A percentile compares a stretch with the other conserved stretches of the same genome.
Conservation (phyloP, 768 basidiomycete species). For the Suillus variegatus region DNA sequence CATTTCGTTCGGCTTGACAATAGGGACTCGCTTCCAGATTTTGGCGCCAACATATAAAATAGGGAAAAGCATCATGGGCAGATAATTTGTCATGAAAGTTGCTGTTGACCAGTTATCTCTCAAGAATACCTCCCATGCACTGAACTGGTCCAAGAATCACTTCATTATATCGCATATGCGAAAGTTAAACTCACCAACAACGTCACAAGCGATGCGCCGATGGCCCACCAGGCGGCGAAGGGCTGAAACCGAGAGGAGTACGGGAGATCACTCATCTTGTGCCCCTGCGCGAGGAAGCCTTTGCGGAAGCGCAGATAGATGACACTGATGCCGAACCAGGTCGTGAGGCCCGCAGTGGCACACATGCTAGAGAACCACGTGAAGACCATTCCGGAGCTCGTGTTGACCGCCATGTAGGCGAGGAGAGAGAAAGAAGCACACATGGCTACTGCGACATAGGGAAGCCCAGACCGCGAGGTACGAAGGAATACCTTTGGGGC, state of each 20-base stretch:
- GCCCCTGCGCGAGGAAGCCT: conserved; percentile 51
- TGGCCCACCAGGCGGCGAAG: conserved; percentile 39
- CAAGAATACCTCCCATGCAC: conserved; percentile 44
- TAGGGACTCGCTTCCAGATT: conserved; percentile 12
- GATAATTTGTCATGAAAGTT: conserved; percentile 44
- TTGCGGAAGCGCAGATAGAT: conserved; percentile 49
- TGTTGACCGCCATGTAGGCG: conserved; percentile 41
- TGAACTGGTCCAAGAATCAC: conserved; percentile 28
- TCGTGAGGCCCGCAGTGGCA: conserved; percentile 41
- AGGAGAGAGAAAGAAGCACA: conserved; percentile 36
- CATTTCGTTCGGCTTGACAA: conserved; percentile 21
- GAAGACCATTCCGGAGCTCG: conserved; percentile 40
- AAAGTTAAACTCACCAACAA: conserved; percentile 35
- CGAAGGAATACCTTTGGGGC: conserved; percentile 54
- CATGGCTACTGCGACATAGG: conserved; percentile 39
- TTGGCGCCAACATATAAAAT: conserved; percentile 40
- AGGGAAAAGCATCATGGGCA: conserved; percentile 47
- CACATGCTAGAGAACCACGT: conserved; percentile 40
- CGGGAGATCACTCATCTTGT: conserved; percentile 48
- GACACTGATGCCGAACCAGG: conserved; percentile 46
- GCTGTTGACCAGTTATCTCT: conserved; percentile 38
- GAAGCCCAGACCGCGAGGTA: conserved; percentile 42
- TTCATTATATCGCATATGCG: background rate
- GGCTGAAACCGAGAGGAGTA: conserved; percentile 44
- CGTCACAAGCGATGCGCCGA: conserved; percentile 27